Base-by-base conservation (phyloP, 805 yeast species). In the Phaffomyces antillensis region DNA sequence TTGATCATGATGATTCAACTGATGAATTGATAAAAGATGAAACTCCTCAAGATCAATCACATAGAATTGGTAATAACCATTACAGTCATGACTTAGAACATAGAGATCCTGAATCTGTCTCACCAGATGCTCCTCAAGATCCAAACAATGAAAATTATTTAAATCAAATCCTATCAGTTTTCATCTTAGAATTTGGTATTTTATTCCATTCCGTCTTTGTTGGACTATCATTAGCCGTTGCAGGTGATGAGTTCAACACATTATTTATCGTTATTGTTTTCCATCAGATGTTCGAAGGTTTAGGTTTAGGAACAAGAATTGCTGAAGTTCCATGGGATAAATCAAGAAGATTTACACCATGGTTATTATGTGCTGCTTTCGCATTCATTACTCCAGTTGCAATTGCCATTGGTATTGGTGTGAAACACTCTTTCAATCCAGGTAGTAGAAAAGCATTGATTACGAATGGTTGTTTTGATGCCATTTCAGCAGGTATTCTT, bases 271-370 rank as follows among this genome's bases (percentile, higher is more conserved):
- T 75, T n/a, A 51, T 75, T 37, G 76, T 81, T 5, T 79, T 78
- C 71, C 89, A 87, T 61, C 96, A 86, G 64, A 71, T 81, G 70
- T 86, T 86, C 58, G 96, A 86, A 66, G 96, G 95, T 41, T 70
- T 87, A 40, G 96, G 95, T 47, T 68, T 87, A 52, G 95, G 95
- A 23, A 75, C 91, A 9, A 76, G 95, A 62, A 70, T 84, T 33
- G 83, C 88, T 1, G 72, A 71, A 28, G 70, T 77, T 1, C 55
- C 65, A 28, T 59, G 63, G 63, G 60, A 63, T 32, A 41, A 54
- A 8, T 33, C 49, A 17, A 67, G 62, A 53, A 66, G 70, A 50
- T 65, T 56, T 52, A 73, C 82, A 1, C 87, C 87, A 16, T 77
- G 82, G 77, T n/a, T 75, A 0, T 61, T 77, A 50, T 75, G 76